Base-by-base conservation (phyloP, 2,329 filamentous ascomycete genomes). In the Hawksworthiomyces lignivorus region DNA sequence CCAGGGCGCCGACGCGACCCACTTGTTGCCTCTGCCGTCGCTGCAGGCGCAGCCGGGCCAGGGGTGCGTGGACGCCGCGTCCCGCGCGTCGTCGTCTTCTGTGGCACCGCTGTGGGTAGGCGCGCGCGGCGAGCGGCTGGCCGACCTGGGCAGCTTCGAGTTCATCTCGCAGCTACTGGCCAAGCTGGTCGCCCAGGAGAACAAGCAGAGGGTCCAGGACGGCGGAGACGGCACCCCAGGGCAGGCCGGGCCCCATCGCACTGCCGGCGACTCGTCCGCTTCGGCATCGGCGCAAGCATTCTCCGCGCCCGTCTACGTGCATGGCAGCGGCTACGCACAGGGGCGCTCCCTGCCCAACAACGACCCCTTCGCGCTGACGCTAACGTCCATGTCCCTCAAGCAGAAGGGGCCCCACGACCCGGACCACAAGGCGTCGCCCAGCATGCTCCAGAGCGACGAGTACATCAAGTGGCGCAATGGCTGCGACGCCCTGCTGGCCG, bases 1-100 rank as follows among this genome's bases (percentile, higher is more conserved):
- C 18, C 17, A 24, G 18, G 44, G 39, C 27, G 73, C 74, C 6
- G 70, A 70, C 24, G 72, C 82, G 27, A 10, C 14, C 5, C 31
- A 33, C 28, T 20, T 38, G 17, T n/a, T 17, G 17, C n/a, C 31
- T 12, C 6, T 31, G 33, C 7, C 7, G 17, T 10, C 20, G 7
- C 14, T 17, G 8, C 14, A 5, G 30, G 10, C 24, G 24, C 24
- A 12, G 24, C 24, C 24, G 24, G 24, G 24, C 8, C 8, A 26
- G 12, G 12, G 3, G 3, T 12, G 24, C 24, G 24, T 26, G 8
- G 24, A 26, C 24, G 24, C 12, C 24, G n/a, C n/a, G n/a, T n/a
- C n/a, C n/a, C n/a, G n/a, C n/a, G n/a, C n/a, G n/a, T n/a, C n/a
- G n/a, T n/a, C n/a, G n/a, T n/a, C n/a, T n/a, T n/a, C n/a, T n/a